Evolutionary conservation across 139 green algal species (phyloP).

Genomic region (Chlamydomonas sp.): DNA sequence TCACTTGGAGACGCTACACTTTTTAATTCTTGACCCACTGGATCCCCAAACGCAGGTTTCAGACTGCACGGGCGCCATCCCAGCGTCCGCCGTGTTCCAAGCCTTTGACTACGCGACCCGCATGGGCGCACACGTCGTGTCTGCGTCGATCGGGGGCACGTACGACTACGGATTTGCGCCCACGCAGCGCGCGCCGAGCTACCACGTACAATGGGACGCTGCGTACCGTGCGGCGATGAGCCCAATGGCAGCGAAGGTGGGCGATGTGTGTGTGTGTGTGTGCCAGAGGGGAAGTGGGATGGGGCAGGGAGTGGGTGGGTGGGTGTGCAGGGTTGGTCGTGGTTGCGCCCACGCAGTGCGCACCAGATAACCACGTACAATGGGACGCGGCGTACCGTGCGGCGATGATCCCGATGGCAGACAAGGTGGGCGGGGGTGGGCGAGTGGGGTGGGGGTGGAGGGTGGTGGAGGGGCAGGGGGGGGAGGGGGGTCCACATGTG

Average conservation of each 20-base stretch:
- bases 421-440: too few species aligned
- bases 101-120: constrained; percentile 20
- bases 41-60: too few species aligned
- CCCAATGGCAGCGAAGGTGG: not conserved
- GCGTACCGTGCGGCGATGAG: not conserved
- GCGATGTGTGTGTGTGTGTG: too few species aligned
- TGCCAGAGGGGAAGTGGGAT: too few species aligned
- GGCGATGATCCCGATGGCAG: not conserved
- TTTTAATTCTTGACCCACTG: too few species aligned
- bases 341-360: not conserved
- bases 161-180: not conserved
- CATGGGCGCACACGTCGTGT: constrained; percentile 22
- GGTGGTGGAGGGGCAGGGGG: too few species aligned
- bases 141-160: not conserved
- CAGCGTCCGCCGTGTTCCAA: not conserved
- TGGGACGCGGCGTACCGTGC: not conserved
- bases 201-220: not conserved
- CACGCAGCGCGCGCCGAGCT: not conserved
- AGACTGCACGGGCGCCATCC: not conserved
- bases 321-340: too few species aligned
- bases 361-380: not conserved
- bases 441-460: too few species aligned
- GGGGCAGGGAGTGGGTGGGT: too few species aligned
- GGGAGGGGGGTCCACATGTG: too few species aligned
- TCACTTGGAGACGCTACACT: too few species aligned